Percentiles rank a stretch among this genome's conserved stretches.
phyloP scores from a whole-genome alignment of 495 filamentous ascomycete genomes.

The Penicillium arizonense region DNA sequence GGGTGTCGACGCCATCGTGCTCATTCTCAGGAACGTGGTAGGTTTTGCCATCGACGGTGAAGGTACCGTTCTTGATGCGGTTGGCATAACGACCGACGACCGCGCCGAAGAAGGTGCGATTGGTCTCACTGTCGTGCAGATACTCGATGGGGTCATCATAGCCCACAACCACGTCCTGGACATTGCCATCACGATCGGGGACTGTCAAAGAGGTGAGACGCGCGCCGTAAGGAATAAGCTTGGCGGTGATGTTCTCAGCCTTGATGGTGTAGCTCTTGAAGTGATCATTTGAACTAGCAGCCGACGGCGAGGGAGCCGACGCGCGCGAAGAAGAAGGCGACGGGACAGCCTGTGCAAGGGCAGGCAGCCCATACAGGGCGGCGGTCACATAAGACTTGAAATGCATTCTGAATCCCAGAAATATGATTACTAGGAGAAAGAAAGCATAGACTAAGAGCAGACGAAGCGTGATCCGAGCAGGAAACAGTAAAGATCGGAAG shows the following conservation, averaged over 20 bases:
- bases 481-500: slow-evolving; percentile 32
- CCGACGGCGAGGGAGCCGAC: slow-evolving; percentile 5
- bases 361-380: slow-evolving; percentile 36
- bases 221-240: slow-evolving; percentile 78
- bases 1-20: slow-evolving; percentile 64
- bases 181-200: slow-evolving; percentile 63
- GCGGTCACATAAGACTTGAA: slow-evolving; percentile 35
- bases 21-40: slow-evolving; percentile 74
- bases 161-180: slow-evolving; percentile 70
- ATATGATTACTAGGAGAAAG: slow-evolving; percentile 27
- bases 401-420: slow-evolving; percentile 42
- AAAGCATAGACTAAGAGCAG: slow-evolving; percentile 28
- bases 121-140: slow-evolving; percentile 56
- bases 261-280: slow-evolving; percentile 69
- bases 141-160: slow-evolving; percentile 79
- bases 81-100: slow-evolving; percentile 84
- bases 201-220: slow-evolving; percentile 72
- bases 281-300: slow-evolving; percentile 21
- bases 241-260: slow-evolving; percentile 67
- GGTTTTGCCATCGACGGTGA: slow-evolving; percentile 61
- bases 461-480: slow-evolving; percentile 29
- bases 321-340: slow-evolving; percentile 13
- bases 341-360: slow-evolving; percentile 22
- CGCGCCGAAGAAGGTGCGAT: slow-evolving; percentile 73
- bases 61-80: slow-evolving; percentile 82